Base-by-base conservation (phyloP, 345 rosid species). In the Acer yangbiense region DNA sequence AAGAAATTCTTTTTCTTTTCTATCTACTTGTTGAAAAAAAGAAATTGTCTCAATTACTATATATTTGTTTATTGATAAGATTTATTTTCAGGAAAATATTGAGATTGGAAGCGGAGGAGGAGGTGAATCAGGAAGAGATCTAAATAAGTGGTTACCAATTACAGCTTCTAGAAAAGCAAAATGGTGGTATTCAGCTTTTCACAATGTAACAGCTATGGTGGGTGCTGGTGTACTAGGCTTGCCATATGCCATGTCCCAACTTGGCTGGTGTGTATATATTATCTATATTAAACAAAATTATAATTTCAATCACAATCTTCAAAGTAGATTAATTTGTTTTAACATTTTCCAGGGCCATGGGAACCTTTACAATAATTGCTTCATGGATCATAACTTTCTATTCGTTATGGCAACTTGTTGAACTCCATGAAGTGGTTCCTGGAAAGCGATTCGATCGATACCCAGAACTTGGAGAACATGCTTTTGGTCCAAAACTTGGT, bases 181-280 rank as follows among this genome's bases (percentile, higher is more conserved):
- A 50, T 85, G 85, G 83, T 80, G 83, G 83, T 82, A 79, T 41
- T 78, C 87, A 6, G 65, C 87, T 23, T 82, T 85, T 68, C 87
- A 82, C 78, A 82, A 82, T 69, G 83, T 85, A 17, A 84, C 87
- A 7, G 87, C 87, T 3, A 84, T 81, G 87, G 84, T 84, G 43
- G 87, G 87, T 11, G 84, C 87, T 21, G 87, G 87, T 0, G 79
- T 84, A 6, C 77, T 84, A 2, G 80, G 85, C 32, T 76, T 85
- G 23, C 87, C 87, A 3, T 85, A 7, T 32, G 83, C 85, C 7
- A 46, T 82, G 77, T 74, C 87, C 6, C 77, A 82, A 10, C 88
- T 85, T 21, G 86, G 86, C 44, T 82, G 88, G 88, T 82, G 77
- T 61, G n/a, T 35, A 35, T 35, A 4, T 4, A 35, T 35, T 35